Evolutionary conservation across 2,329 filamentous ascomycete genomes (phyloP).

Genomic region (Neonectria magnoliae): DNA sequence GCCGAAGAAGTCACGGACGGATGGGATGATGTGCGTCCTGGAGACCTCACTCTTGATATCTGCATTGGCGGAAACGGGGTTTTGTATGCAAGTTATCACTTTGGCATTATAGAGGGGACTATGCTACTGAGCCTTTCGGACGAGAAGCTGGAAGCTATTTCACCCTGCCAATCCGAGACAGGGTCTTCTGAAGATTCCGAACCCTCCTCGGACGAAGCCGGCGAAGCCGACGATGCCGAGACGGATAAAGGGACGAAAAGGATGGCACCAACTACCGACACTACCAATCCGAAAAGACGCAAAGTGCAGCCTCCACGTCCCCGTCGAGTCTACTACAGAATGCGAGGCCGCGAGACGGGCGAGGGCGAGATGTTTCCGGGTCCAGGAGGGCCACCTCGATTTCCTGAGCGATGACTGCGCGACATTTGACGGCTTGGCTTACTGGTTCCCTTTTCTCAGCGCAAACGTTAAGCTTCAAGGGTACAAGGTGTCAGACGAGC

Average conservation of each 20-base stretch:
- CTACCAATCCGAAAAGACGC: background rate
- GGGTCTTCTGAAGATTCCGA: background rate
- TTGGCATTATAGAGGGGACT: slow-evolving; percentile 18
- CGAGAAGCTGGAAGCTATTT: slow-evolving; percentile 8
- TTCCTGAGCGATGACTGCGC: slow-evolving; percentile 8
- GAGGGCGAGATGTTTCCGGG: slow-evolving; percentile 10
- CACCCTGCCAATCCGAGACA: background rate
- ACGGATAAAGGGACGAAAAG: background rate
- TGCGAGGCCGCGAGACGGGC: slow-evolving; percentile 20
- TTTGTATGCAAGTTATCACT: slow-evolving; percentile 4
- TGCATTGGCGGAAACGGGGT: background rate
- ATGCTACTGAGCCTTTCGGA: slow-evolving; percentile 18
- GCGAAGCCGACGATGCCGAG: background rate
- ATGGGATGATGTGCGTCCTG: background rate
- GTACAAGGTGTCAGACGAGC: slow-evolving; percentile 15
- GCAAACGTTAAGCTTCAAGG: slow-evolving; percentile 21
- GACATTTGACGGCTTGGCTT: slow-evolving; percentile 13
- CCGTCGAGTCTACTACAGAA: slow-evolving; percentile 19
- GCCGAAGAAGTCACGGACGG: slow-evolving; percentile 5
- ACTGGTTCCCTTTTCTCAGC: background rate
- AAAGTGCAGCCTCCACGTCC: slow-evolving; percentile 4
- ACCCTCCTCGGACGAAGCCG: background rate
- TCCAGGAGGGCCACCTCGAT: slow-evolving; percentile 17
- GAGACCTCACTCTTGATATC: slow-evolving; percentile 15
- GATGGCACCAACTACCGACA: background rate